Base-by-base conservation (phyloP, 768 basidiomycete species). In the Boletus pseudopeckii region DNA sequence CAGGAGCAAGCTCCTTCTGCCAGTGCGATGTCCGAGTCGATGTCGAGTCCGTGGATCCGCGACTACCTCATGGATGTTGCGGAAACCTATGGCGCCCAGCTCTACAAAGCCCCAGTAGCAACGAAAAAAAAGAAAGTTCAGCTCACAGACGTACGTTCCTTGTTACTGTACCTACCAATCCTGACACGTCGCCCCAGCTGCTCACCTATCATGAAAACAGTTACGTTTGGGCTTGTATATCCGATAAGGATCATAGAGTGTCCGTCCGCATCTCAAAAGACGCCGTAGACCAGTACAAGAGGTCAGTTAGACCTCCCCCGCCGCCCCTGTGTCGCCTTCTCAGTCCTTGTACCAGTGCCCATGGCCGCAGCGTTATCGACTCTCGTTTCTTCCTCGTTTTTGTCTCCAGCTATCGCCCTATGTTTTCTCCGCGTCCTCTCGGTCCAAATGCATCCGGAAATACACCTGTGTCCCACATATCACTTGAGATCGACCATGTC, bases 151-250 rank as follows among this genome's bases (percentile, higher is more conserved):
- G 88, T 81, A 45, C 43, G 71, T 57, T 18, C 42, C 37, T 22
- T 17, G 24, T 14, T 14, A 9, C 11, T 20, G 11, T 26, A 2
- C 22, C 11, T 32, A 14, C 40, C 30, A n/a, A 45, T 15, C 33
- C 41, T 50, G 54, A 56, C 40, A n/a, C n/a, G 8, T n/a, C 38
- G 6, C 15, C 26, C 14, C 51, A 88, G 86, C 81, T 86, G 57
- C 66, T 88, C 24, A 83, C 82, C 7, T 80, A 73, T 57, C 75
- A 74, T 18, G 60, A 63, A 6, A 63, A 75, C 34, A 73, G 77
- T 41, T 71, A 74, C n/a, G 63, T 88, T 17, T 90, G 88, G 87
- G 86, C 80, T 1, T 69, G 71, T 42, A 65, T 83, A 14, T 87
- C 86, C 2, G 88, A 90, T 66, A 83, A 79, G 61, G 55, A 71